phyloP scores from a whole-genome alignment of 352 stramenopile species.

The Phytopythium cucurbitacearum region DNA sequence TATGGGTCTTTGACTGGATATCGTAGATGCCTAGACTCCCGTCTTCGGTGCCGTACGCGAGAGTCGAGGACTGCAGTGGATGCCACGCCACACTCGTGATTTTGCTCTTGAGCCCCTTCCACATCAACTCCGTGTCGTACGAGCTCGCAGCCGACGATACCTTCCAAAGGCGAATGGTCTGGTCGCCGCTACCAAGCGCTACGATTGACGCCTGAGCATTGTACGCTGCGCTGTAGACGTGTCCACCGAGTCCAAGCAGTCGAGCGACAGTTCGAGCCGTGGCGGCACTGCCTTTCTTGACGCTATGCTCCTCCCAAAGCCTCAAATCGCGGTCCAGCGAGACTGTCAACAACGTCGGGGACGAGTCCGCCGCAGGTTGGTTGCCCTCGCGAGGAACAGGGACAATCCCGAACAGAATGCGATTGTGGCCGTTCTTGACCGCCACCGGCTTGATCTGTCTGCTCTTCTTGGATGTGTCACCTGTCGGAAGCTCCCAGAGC shows the following conservation, averaged over 20 bases:
- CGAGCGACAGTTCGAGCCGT: slow-evolving; percentile 30
- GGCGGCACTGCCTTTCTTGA: slow-evolving; percentile 2
- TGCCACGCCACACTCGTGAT: slow-evolving; percentile 66
- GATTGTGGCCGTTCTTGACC: slow-evolving; percentile 59
- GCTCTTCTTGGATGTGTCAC: slow-evolving; percentile 5
- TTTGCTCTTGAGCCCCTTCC: slow-evolving; percentile 79
- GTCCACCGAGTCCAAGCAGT: slow-evolving; percentile 52
- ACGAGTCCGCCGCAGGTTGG: background rate
- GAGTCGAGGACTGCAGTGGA: slow-evolving; percentile 35
- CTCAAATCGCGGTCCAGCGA: slow-evolving; percentile 68
- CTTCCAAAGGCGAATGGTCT: slow-evolving; percentile 70
- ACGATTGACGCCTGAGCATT: slow-evolving; percentile 22
- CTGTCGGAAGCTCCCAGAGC: slow-evolving; percentile 35
- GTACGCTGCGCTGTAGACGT: slow-evolving; percentile 52
- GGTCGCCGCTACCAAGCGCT: slow-evolving; percentile 59
- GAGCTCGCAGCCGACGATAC: slow-evolving; percentile 7
- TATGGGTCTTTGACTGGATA: slow-evolving; percentile 42
- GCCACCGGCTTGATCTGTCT: slow-evolving; percentile 36
- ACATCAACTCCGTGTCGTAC: slow-evolving; percentile 49
- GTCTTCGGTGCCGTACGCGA: slow-evolving; percentile 76
- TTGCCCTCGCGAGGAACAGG: slow-evolving; percentile 7
- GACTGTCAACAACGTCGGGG: slow-evolving; percentile 41
- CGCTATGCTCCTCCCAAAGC: slow-evolving; percentile 38
- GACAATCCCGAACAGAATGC: slow-evolving; percentile 65
- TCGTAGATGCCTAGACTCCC: slow-evolving; percentile 60